Percentiles rank a stretch among this genome's conserved stretches.
phyloP scores from a whole-genome alignment of 2,329 filamentous ascomycete genomes.

The Dactylellina drechsleri region DNA sequence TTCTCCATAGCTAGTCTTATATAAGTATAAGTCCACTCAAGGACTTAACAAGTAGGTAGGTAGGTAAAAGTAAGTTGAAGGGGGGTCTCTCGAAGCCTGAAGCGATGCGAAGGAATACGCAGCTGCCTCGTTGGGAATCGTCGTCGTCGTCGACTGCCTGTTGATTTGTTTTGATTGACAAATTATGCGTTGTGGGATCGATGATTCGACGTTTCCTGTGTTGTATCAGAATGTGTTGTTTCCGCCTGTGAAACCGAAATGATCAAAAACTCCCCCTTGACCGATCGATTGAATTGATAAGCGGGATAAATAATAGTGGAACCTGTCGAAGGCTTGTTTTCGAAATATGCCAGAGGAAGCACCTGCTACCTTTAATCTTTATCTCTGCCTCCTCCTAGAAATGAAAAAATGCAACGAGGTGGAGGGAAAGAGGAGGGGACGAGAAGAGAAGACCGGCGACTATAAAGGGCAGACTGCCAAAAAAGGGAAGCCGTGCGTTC shows the following conservation, averaged over 20 bases:
- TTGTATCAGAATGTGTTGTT: conserved; percentile 44
- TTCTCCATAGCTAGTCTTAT: conserved; percentile 25
- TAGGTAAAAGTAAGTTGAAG: conserved; percentile 13
- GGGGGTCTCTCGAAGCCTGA: conserved; percentile 1
- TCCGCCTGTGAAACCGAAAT: conserved; percentile 49
- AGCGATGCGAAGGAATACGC: background rate
- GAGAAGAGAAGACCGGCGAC: conserved; percentile 11
- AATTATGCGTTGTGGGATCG: conserved; percentile 36
- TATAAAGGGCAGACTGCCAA: conserved; percentile 50
- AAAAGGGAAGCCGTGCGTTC: conserved; percentile 46
- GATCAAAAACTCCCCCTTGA: conserved; percentile 33
- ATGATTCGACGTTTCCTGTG: conserved; percentile 9
- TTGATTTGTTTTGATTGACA: background rate
- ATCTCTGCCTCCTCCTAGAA: conserved; percentile 18
- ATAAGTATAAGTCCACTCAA: no score
- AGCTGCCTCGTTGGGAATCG: conserved; percentile 40
- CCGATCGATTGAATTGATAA: conserved; percentile 8
- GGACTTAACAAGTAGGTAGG: background rate
- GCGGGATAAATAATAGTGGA: background rate
- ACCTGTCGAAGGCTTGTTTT: conserved; percentile 43
- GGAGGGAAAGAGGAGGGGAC: conserved; percentile 18
- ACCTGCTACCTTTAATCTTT: conserved; percentile 42
- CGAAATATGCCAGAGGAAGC: conserved; percentile 19
- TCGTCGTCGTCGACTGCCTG: conserved; percentile 3
- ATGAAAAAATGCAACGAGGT: conserved; percentile 22